Base-by-base conservation (phyloP, 2,329 filamentous ascomycete species). In the Pestalotiopsis sp. region DNA sequence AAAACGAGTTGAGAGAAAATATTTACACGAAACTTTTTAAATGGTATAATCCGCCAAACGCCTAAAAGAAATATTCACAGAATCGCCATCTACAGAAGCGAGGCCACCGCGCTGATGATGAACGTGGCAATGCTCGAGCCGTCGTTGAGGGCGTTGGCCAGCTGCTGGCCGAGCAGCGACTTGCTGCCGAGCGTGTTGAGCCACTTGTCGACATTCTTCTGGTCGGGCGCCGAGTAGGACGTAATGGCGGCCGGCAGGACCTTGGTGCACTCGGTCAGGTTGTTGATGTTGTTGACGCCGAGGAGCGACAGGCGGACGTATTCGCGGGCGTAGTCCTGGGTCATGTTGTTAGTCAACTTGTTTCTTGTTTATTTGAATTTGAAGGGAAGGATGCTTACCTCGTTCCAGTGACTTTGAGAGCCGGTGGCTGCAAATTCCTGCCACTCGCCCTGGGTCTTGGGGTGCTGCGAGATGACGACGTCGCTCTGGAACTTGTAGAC, bases 211-310 rank as follows among this genome's bases (percentile, higher is more conserved):
- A 76, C 64, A 31, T 64, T 69, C 45, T 67, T 57, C 59, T 73
- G 71, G 25, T 76, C 75, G 4, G 71, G 72, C n/a, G 66, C 70
- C 65, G 67, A 67, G 70, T 74, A 79, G 14, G 67, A 70, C 58
- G 36, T 67, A n/a, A 72, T 73, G 56, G 74, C 73, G 0, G 79
- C 70, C 5, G 83, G 86, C 11, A 89, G 76, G 2, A 85, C 85
- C 72, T 84, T 82, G 11, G 85, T 86, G 80, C 87, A 89, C 71
- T 89, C 86, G 17, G 82, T 85, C 58, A 89, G 77, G 25, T 80
- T 75, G 75, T 89, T 88, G 75, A 89, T 85, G 73, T 88, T 87
- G 73, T 85, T 82, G 14, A 89, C 86, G 3, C 87, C 87, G 12
- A 89, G 82, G 2, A 89, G 77, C 39, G 83, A 86, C 49, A 89